Conservation (phyloP, 2,329 filamentous ascomycete species). For the Microdochium bolleyi region DNA sequence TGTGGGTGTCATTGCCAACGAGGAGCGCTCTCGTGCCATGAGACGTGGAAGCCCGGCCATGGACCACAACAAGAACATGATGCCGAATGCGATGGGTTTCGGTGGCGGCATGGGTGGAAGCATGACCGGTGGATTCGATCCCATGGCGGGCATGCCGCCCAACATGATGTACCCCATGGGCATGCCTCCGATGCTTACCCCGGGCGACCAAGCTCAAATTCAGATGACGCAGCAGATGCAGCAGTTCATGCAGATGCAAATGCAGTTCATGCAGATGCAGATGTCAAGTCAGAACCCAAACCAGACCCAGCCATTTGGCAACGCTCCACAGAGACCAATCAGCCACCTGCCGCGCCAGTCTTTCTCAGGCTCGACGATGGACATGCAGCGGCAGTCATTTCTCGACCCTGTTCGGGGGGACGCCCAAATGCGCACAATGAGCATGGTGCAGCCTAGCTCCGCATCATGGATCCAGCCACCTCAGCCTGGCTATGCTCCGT, state of each 20-base stretch:
- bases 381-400: conserved; percentile 20
- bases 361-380: conserved; percentile 29
- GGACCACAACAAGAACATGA: conserved; percentile 35
- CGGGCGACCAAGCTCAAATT: conserved; percentile 66
- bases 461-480: conserved; percentile 46
- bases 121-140: conserved; percentile 34
- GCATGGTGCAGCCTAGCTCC: conserved; percentile 68
- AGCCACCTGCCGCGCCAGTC: conserved; percentile 33
- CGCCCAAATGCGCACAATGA: conserved; percentile 61
- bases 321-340: conserved; percentile 17
- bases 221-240: conserved; percentile 79
- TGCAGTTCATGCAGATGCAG: conserved; percentile 88
- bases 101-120: conserved; percentile 23
- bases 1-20: conserved; percentile 79
- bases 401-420: conserved; percentile 36
- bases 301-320: conserved; percentile 7
- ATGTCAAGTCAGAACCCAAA: conserved; percentile 18
- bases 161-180: conserved; percentile 39
- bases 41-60: conserved; percentile 70
- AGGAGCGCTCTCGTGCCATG: conserved; percentile 72
- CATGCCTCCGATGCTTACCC: conserved; percentile 36
- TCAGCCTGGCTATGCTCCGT: conserved; percentile 37
- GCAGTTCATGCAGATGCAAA: conserved; percentile 88
- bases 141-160: conserved; percentile 37
- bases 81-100: conserved; percentile 11